Conservation (phyloP, 768 basidiomycete genomes). For the Heimioporus sp. region DNA sequence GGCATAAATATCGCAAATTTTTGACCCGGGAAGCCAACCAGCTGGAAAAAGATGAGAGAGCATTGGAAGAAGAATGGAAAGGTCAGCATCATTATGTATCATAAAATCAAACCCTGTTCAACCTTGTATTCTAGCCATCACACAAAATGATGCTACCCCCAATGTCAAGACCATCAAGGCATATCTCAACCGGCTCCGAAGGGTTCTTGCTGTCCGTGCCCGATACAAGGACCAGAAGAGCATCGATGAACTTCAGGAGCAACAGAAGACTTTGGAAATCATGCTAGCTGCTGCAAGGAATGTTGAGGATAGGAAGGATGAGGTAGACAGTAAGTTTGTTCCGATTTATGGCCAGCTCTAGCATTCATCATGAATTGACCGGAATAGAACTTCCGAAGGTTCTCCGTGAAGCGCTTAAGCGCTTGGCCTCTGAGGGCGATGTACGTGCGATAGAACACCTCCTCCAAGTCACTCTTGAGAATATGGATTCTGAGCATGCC, state of each 20-base stretch:
- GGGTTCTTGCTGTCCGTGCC: background rate
- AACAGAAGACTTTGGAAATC: background rate
- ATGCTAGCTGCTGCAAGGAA: background rate
- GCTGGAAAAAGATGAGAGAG: background rate
- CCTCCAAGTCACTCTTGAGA: background rate
- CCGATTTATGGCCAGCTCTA: too few relatives aligned
- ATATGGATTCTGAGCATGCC: background rate
- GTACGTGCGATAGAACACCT: background rate
- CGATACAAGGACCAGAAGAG: background rate
- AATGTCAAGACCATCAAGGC: background rate
- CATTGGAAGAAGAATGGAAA: background rate
- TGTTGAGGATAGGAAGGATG: background rate
- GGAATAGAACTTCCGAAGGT: constrained; percentile 1
- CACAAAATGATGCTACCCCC: background rate
- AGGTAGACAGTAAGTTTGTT: background rate
- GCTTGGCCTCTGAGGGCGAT: background rate
- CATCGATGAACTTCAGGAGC: background rate
- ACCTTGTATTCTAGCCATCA: background rate
- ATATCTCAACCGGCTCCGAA: background rate
- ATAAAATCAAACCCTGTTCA: background rate
- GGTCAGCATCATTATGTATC: background rate
- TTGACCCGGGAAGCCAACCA: background rate
- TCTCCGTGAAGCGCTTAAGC: background rate
- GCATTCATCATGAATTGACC: too few relatives aligned
- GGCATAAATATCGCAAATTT: background rate